Percentiles rank a stretch among this genome's conserved stretches.
These are phyloP conservation scores for Alternaria arborescens DNA, from an alignment of 2,329 filamentous ascomycete species.

Conservation along the genomic window DNA sequence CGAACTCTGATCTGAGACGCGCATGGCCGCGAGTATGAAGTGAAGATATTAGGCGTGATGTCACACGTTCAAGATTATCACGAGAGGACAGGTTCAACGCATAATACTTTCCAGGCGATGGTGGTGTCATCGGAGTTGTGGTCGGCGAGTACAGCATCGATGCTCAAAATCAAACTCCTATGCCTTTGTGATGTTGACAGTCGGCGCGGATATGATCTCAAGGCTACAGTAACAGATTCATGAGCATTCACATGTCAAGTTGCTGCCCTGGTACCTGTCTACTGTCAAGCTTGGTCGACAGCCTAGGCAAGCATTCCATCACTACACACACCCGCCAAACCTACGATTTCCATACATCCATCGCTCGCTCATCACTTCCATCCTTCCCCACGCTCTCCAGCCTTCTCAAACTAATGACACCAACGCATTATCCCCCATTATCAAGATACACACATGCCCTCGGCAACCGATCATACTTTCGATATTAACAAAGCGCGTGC, in stretches of 20 bases:
- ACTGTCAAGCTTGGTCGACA: not conserved
- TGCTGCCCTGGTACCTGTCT: not conserved
- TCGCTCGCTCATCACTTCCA: not conserved
- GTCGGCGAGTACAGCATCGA: not conserved
- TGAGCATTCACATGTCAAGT: not conserved
- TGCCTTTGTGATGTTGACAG: not conserved
- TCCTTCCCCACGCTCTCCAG: slow-evolving; percentile 2
- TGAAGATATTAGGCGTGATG: not conserved
- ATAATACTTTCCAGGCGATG: not conserved
- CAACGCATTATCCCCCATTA: slow-evolving; percentile 18
- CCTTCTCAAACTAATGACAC: slow-evolving; percentile 6
- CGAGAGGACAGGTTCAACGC: not conserved
- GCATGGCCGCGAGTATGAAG: not conserved
- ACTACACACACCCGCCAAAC: not conserved
- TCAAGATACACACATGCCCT: slow-evolving; percentile 10
- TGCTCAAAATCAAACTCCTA: not conserved
- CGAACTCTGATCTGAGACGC: slow-evolving; percentile 6
- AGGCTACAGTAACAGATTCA: not conserved
- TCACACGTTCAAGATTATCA: not conserved
- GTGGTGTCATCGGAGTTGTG: slow-evolving; percentile 3
- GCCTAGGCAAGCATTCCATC: not conserved
- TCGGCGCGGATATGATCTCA: not conserved
- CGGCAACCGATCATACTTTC: slow-evolving; percentile 14
- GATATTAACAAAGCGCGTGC: slow-evolving; percentile 23
- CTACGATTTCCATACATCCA: not conserved